phyloP scores from a whole-genome alignment of 192 early-diverging fungal genomes.

The Kickxella alabastrina region DNA sequence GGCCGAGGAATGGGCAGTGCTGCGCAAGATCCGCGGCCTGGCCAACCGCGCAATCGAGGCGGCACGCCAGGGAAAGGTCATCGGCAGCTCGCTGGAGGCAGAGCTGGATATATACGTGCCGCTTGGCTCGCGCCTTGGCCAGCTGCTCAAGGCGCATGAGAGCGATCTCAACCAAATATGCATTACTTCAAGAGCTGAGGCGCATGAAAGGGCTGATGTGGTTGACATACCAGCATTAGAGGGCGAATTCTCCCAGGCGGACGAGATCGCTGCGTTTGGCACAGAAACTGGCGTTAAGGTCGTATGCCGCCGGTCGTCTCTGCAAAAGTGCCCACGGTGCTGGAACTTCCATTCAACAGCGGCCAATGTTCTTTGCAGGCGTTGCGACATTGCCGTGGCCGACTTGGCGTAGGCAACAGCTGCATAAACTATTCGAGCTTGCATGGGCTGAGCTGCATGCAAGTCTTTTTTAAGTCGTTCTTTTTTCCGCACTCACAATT shows the following conservation, averaged over 20 bases:
- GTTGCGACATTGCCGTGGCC: slow-evolving; percentile 53
- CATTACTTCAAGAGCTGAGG: slow-evolving; percentile 21
- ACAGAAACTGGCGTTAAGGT: slow-evolving; percentile 28
- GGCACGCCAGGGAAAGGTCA: slow-evolving; percentile 20
- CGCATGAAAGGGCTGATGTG: slow-evolving; percentile 2
- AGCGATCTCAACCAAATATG: slow-evolving; percentile 29
- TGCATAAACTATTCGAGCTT: no score
- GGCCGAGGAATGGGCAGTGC: slow-evolving; percentile 32
- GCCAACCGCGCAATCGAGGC: slow-evolving; percentile 48
- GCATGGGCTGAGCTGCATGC: background rate
- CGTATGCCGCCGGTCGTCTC: slow-evolving; percentile 46
- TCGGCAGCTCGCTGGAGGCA: slow-evolving; percentile 50
- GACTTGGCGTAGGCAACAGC: background rate
- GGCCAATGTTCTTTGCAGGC: slow-evolving; percentile 54
- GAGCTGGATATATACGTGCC: slow-evolving; percentile 40
- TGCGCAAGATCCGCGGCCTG: slow-evolving; percentile 31
- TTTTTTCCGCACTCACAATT: background rate
- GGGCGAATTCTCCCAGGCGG: slow-evolving; percentile 11
- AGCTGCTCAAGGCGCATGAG: slow-evolving; percentile 14
- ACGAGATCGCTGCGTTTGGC: slow-evolving; percentile 17
- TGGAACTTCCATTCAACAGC: slow-evolving; percentile 60
- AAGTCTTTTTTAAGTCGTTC: background rate
- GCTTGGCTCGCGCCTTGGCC: slow-evolving; percentile 17
- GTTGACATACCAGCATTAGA: background rate
- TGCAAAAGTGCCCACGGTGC: slow-evolving; percentile 77